Evolutionary conservation across 2,329 filamentous ascomycete species (phyloP).

Genomic region (Elsinoe fawcettii): DNA sequence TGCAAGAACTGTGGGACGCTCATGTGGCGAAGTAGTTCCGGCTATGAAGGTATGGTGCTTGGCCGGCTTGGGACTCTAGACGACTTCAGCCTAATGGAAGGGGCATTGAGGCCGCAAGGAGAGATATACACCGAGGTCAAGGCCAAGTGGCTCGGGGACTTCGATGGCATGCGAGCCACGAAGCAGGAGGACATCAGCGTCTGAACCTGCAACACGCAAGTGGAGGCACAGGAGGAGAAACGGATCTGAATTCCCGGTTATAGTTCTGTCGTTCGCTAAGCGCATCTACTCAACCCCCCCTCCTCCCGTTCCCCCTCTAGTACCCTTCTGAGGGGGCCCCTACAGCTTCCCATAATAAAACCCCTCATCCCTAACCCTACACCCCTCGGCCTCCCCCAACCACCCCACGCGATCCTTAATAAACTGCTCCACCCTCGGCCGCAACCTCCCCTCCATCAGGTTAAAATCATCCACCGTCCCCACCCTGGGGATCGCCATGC

Average conservation of each 20-base stretch:
- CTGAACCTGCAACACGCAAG: too few species aligned
- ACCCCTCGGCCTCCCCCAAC: slow-evolving; percentile 36
- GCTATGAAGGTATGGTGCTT: slow-evolving; percentile 42
- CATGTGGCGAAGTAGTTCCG: slow-evolving; percentile 47
- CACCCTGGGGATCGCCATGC: slow-evolving; percentile 44
- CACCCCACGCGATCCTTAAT: slow-evolving; percentile 46
- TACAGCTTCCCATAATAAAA: not conserved
- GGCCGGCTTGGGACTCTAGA: slow-evolving; percentile 54
- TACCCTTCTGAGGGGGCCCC: too few species aligned
- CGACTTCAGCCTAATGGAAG: slow-evolving; percentile 52
- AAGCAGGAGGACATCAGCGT: too few species aligned
- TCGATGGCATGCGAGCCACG: too few species aligned
- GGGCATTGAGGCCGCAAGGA: slow-evolving; percentile 49
- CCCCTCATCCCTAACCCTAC: slow-evolving; percentile 16
- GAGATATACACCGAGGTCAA: too few species aligned
- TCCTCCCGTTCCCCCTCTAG: too few species aligned
- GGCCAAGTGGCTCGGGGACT: too few species aligned
- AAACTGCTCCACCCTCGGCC: slow-evolving; percentile 48
- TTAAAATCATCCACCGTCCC: slow-evolving; percentile 57
- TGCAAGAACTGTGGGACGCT: slow-evolving; percentile 53
- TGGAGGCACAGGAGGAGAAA: too few species aligned
- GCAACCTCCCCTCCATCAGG: slow-evolving; percentile 50
- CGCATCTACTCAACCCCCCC: too few species aligned
- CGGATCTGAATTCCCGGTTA: too few species aligned
- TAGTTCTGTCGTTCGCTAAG: not conserved